Evolutionary conservation across 768 basidiomycete species (phyloP), one percentile per base, ranked within the genome.

Genomic region (Tulasnella sp.): DNA sequence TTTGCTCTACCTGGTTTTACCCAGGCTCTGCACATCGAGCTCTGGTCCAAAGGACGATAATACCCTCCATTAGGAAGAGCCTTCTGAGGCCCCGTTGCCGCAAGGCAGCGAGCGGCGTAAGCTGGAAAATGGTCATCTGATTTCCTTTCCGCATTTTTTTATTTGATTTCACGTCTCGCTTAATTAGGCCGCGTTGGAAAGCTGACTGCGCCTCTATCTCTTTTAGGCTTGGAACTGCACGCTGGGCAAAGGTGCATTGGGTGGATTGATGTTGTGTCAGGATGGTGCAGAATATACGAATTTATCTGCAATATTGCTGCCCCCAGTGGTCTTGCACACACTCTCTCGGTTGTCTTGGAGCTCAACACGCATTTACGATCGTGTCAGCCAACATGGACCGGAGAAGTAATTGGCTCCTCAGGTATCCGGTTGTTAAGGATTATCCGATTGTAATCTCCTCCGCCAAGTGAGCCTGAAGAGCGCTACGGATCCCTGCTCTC

Each of bases 61-160:
- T 16, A 22, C 39, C 35, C 63, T 37, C 63, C 62, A 72, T 72
- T 62, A 72, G 70, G 70, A 72, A 72, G 70, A 65, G 70, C 70
- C 70, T 52, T 72, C 34, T 72, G 70, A 72, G 37, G 59, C 70
- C 70, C 70, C 70, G 52, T 59, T 63, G 40, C 62, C 62, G 65
- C 40, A 65, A 26, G 59, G 59, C 37, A 35, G 70, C 62, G 70
- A 72, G 70, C 70, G 70, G 70, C 62, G 63, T 72, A 22, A 62
- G 70, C 63, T 65, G 34, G 35, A 72, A 11, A 35, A 62, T 72
- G 70, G 59, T 63, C 62, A 37, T 72, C 70, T 72, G 70, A 72
- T 29, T 63, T 9, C 34, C 68, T 39, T 35, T 36, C 32, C 68
- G 3, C 44, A n/a, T n/a, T n/a, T n/a, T n/a, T n/a, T n/a, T n/a